These are phyloP conservation scores for Nepenthes alata DNA, from an alignment of 179 eudicot species.

Conservation along the genomic window DNA sequence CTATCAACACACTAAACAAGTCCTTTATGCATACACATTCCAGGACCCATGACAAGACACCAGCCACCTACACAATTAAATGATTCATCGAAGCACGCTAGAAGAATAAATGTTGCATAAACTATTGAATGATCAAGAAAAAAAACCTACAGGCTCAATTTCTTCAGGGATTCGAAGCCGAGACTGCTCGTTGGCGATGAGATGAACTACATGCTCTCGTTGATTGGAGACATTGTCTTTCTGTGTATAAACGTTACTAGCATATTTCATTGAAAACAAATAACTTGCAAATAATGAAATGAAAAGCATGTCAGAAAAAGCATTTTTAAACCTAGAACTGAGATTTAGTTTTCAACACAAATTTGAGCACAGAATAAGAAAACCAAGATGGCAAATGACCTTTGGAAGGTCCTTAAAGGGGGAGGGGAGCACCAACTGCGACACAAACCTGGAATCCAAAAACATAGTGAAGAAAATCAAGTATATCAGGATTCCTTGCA, in stretches of 20 bases:
- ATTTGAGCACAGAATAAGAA: not conserved
- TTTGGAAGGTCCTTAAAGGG: not conserved
- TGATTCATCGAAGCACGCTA: not conserved
- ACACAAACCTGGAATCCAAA: conserved; percentile 93
- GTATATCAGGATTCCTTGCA: conserved; percentile 63
- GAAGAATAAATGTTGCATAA: not conserved
- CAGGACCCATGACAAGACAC: too few species aligned
- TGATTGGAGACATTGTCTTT: conserved; percentile 89
- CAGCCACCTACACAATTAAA: not conserved
- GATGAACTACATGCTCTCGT: conserved; percentile 88
- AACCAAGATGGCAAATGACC: not conserved
- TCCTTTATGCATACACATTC: too few species aligned
- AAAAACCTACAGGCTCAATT: conserved; percentile 63
- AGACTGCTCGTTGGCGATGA: conserved; percentile 92
- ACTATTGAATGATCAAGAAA: not conserved
- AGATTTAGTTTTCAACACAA: too few species aligned
- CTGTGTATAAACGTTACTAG: conserved; percentile 27
- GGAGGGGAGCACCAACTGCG: not conserved
- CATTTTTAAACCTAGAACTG: too few species aligned
- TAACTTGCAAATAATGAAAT: not conserved
- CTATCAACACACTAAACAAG: too few species aligned
- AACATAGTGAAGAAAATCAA: conserved; percentile 83
- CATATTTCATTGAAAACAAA: not conserved
- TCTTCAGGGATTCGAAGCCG: conserved; percentile 74
- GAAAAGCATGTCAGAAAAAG: too few species aligned